Evolutionary conservation across 768 basidiomycete genomes (phyloP).

Genomic region (Leucocoprinus leucothites): DNA sequence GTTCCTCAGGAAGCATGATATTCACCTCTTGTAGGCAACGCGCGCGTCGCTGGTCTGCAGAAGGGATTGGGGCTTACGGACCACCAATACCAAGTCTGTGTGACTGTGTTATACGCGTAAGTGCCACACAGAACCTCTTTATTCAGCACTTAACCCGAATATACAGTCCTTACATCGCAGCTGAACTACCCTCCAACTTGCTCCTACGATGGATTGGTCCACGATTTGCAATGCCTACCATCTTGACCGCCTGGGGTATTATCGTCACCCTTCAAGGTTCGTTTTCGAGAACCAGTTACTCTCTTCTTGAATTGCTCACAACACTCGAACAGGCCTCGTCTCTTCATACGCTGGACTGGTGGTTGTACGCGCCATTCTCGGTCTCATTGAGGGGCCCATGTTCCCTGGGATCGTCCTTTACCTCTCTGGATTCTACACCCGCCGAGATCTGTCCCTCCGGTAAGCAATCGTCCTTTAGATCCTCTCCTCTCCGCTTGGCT

Average conservation of each 20-base stretch:
- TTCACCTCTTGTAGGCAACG: constrained; percentile 31
- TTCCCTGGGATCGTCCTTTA: constrained; percentile 40
- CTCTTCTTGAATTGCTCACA: not conserved
- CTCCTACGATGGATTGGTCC: constrained; percentile 43
- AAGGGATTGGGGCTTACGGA: constrained; percentile 36
- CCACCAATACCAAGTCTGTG: constrained; percentile 33
- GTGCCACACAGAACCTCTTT: not conserved
- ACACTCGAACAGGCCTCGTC: constrained; percentile 36
- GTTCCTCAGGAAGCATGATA: not conserved
- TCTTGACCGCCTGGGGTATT: constrained; percentile 50
- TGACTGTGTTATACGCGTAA: constrained; percentile 31
- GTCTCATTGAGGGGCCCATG: constrained; percentile 47
- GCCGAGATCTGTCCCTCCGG: constrained; percentile 30
- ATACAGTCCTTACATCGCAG: constrained; percentile 37
- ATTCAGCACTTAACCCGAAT: not conserved
- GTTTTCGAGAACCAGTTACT: not conserved
- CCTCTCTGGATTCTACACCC: constrained; percentile 36
- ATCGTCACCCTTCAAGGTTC: constrained; percentile 41
- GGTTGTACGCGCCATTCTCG: constrained; percentile 48
- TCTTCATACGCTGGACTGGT: constrained; percentile 44
- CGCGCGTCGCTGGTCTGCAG: constrained; percentile 48
- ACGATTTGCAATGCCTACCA: constrained; percentile 41
- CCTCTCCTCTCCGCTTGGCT: not conserved
- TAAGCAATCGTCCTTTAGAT: constrained; percentile 8
- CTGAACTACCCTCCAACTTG: constrained; percentile 49